These are phyloP conservation scores for Dipodascus geniculatus DNA, from an alignment of 805 yeast species.

Conservation along the genomic window DNA sequence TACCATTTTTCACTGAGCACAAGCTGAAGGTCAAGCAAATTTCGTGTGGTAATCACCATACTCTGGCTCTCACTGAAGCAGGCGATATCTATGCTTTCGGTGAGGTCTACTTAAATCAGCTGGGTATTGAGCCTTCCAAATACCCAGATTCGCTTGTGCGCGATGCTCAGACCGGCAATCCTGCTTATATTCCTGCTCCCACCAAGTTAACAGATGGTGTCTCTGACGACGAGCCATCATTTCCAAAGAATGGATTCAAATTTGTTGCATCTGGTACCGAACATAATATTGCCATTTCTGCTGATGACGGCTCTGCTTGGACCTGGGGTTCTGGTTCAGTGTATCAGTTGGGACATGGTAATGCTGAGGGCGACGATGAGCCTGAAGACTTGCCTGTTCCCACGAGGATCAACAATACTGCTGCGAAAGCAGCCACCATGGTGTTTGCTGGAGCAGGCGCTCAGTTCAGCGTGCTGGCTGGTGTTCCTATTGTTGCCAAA, in stretches of 20 bases:
- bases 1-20: constrained; percentile 49
- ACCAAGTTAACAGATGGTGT: constrained; percentile 42
- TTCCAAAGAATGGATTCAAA: constrained; percentile 37
- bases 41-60: constrained; percentile 93
- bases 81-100: constrained; percentile 84
- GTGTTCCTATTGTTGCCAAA: constrained; percentile 28
- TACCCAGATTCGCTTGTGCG: constrained; percentile 63
- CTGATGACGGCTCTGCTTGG: constrained; percentile 66
- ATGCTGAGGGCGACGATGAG: constrained; percentile 69
- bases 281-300: constrained; percentile 76
- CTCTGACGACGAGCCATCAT: constrained; percentile 16
- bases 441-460: constrained; percentile 85
- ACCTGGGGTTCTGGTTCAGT: constrained; percentile 99
- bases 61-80: constrained; percentile 56
- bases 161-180: constrained; percentile 69
- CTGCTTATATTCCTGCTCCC: constrained; percentile 74
- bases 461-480: constrained; percentile 86
- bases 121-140: constrained; percentile 59
- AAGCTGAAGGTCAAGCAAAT: constrained; percentile 42
- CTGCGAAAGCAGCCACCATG: constrained; percentile 72
- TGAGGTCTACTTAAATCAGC: constrained; percentile 84
- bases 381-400: constrained; percentile 82
- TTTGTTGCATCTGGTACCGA: constrained; percentile 78
- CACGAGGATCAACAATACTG: constrained; percentile 85
- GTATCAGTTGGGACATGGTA: constrained; percentile 89